Base-by-base conservation (phyloP, 2,329 filamentous ascomycete genomes). In the Blastomyces gilchristii region DNA sequence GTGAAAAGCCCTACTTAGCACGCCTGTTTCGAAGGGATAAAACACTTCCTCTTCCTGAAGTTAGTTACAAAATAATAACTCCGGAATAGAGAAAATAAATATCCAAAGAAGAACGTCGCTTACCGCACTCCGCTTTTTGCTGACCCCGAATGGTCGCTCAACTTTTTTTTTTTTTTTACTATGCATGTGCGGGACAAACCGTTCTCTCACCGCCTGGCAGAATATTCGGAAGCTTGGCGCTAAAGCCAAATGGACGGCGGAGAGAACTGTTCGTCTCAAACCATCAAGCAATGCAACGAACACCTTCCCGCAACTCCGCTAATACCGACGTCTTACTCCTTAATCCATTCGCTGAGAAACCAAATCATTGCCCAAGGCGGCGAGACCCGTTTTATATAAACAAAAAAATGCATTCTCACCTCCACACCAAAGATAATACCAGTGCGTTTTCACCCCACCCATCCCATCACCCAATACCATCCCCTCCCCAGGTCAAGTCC, bases 381-480 rank as follows among this genome's bases (percentile, higher is more conserved):
- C 7, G 28, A 50, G 28, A 49, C 9, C 41, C 12, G 0, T 22
- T 5, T 49, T 28, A 37, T 37, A 37, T 37, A 9, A 14, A 58
- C 64, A 64, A 57, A 63, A 74, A 84, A 54, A 99, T 99, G 94
- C 94, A 99, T 90, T 95, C 94, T 62, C 93, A 97, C 79, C 81
- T 99, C 2, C 92, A 97, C 74, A 96, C 91, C 37, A 91, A 94
- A 75, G 88, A 96, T 74, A 96, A 96, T 70, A 82, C 85, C 69
- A 92, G 93, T 96, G 83, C 53, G 78, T 75, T 72, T 47, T 61
- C 59, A 49, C 64, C 61, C 61, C 25, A 37, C 60, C 52, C 59
- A 54, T 54, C 60, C n/a, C 2, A 7, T 9, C 25, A 50, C 25
- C 43, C 59, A 47, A 45, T n/a, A 37, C 34, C 9, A 43, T 18